Conservation (phyloP, 306 rosid genomes). For the Prunus armeniaca region DNA sequence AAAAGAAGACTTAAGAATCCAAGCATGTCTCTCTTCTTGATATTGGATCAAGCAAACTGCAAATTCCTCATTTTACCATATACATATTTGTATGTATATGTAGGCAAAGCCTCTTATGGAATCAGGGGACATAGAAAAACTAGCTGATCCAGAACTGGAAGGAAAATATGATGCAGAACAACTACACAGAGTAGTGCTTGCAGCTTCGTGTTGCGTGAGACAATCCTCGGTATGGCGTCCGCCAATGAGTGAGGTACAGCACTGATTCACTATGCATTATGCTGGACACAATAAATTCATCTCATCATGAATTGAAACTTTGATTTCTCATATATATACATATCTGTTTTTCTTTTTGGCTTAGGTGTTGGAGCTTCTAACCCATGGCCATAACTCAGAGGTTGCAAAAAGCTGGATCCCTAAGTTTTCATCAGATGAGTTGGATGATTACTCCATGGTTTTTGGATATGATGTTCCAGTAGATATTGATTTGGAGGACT, state of each 20-base stretch:
- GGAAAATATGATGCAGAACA: slow-evolving; percentile 62
- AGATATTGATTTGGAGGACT: slow-evolving; percentile 57
- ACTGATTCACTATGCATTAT: not conserved
- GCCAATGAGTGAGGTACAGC: slow-evolving; percentile 67
- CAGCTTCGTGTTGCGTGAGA: slow-evolving; percentile 85
- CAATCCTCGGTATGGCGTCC: slow-evolving; percentile 80
- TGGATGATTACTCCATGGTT: slow-evolving; percentile 86
- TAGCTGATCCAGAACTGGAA: slow-evolving; percentile 71
- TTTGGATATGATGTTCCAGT: slow-evolving; percentile 75
- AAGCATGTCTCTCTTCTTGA: not conserved
- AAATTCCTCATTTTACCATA: too few relatives aligned
- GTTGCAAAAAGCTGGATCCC: slow-evolving; percentile 59
- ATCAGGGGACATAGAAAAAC: slow-evolving; percentile 59
- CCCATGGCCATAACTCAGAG: slow-evolving; percentile 50
- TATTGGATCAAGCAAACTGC: not conserved
- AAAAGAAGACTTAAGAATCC: not conserved
- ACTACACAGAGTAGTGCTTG: slow-evolving; percentile 51
- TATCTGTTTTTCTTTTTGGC: not conserved
- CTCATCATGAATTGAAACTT: not conserved
- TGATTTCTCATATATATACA: not conserved
- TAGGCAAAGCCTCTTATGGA: slow-evolving; percentile 87
- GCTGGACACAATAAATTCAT: not conserved
- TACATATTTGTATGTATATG: slow-evolving; percentile 6
- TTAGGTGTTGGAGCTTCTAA: slow-evolving; percentile 72
- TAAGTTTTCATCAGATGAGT: slow-evolving; percentile 68